Evolutionary conservation across 768 basidiomycete genomes (phyloP).

Genomic region (Boletus sp.): DNA sequence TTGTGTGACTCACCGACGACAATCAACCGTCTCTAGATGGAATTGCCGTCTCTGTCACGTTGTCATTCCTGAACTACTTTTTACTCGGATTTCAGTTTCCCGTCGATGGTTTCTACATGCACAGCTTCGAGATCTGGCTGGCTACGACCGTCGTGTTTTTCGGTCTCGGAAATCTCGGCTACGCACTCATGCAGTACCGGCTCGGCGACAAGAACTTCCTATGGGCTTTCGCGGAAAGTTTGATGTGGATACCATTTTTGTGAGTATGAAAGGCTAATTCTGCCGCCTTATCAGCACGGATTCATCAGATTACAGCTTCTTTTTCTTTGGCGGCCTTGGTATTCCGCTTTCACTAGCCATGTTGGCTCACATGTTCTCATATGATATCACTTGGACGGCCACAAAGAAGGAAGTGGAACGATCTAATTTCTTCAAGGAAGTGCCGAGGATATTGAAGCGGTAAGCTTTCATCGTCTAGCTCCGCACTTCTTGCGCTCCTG

Average conservation of each 20-base stretch:
- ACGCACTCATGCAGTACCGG: constrained; percentile 70
- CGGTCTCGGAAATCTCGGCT: constrained; percentile 70
- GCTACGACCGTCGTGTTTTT: constrained; percentile 77
- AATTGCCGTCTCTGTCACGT: constrained; percentile 65
- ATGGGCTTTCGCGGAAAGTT: constrained; percentile 26
- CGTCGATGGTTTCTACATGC: constrained; percentile 75
- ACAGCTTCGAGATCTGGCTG: constrained; percentile 78
- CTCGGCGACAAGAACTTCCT: constrained; percentile 43
- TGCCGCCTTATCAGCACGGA: background rate
- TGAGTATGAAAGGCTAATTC: constrained; percentile 14
- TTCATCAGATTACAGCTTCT: constrained; percentile 32
- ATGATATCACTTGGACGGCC: constrained; percentile 56
- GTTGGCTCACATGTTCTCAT: constrained; percentile 55
- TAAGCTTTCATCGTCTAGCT: constrained; percentile 8
- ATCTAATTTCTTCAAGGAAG: constrained; percentile 89
- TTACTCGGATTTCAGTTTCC: constrained; percentile 71
- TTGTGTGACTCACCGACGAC: background rate
- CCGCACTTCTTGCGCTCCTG: background rate
- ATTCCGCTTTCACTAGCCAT: constrained; percentile 54
- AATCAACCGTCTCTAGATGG: constrained; percentile 33
- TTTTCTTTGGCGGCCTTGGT: constrained; percentile 58
- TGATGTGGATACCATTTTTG: constrained; percentile 39
- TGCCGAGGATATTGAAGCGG: constrained; percentile 72
- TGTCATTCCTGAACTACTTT: constrained; percentile 70
- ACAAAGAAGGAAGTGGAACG: constrained; percentile 82